These are phyloP conservation scores for Cordia subcordata DNA, from an alignment of 257 asterid species.

Conservation along the genomic window DNA sequence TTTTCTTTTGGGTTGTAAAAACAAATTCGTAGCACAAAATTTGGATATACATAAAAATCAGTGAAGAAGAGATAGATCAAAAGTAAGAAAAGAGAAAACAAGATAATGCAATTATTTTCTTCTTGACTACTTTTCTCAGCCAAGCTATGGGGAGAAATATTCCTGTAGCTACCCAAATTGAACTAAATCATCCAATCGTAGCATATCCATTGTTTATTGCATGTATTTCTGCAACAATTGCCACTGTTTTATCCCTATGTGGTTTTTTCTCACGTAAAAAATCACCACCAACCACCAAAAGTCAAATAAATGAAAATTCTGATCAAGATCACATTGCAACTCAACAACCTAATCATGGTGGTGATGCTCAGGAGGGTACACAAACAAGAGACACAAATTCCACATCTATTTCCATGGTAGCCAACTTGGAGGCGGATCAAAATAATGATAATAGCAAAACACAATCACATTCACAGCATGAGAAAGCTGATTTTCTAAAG, in stretches of 20 bases:
- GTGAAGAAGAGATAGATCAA: background rate
- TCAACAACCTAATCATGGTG: background rate
- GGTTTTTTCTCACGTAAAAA: slow-evolving; percentile 39
- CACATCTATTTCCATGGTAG: no score
- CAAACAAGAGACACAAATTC: background rate
- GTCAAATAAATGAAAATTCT: no score
- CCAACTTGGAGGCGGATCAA: background rate
- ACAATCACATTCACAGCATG: background rate
- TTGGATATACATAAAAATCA: no score
- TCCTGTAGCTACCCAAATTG: slow-evolving; percentile 24
- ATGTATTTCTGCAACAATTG: slow-evolving; percentile 24
- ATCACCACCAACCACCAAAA: slow-evolving; percentile 12
- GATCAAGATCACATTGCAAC: no score
- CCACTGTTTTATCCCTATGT: slow-evolving; percentile 51
- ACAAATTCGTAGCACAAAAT: background rate
- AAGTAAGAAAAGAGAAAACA: background rate
- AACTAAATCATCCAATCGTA: slow-evolving; percentile 17
- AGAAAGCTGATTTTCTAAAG: slow-evolving; percentile 9
- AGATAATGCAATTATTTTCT: background rate
- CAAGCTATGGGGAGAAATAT: slow-evolving; percentile 45
- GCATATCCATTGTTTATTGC: slow-evolving; percentile 22
- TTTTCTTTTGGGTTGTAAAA: no score
- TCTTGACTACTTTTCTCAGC: slow-evolving; percentile 1
- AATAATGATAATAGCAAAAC: no score
- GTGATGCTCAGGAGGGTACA: background rate